Percentiles rank a stretch among this genome's conserved stretches.
Conservation (phyloP, 441 rosid species). For the Arabidopsis hybrid region DNA sequence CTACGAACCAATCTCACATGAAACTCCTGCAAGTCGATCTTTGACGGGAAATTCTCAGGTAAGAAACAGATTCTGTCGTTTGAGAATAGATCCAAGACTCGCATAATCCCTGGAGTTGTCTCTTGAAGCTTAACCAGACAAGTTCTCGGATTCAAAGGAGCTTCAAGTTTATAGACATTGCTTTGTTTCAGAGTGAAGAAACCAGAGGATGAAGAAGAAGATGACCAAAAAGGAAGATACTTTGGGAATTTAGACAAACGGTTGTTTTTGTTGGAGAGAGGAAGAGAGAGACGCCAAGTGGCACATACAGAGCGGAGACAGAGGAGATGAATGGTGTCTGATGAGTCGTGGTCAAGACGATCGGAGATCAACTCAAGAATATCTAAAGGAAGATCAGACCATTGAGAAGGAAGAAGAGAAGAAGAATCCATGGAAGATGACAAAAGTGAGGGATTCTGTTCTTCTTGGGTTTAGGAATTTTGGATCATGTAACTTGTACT, state of each 20-base stretch:
- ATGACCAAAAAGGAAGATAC: constrained; percentile 41
- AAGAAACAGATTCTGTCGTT: constrained; percentile 25
- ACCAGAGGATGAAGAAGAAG: constrained; percentile 28
- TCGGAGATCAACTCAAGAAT: constrained; percentile 34
- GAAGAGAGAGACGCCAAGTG: constrained; percentile 42
- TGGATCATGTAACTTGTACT: not conserved
- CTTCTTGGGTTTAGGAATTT: constrained; percentile 27
- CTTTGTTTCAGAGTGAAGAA: constrained; percentile 37
- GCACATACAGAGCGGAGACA: constrained; percentile 46
- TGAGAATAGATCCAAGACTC: constrained; percentile 43
- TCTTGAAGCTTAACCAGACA: constrained; percentile 45
- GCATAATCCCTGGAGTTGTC: constrained; percentile 40
- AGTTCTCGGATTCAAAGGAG: not conserved
- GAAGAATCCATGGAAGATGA: constrained; percentile 31
- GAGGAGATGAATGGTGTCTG: constrained; percentile 29
- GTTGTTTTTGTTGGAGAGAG: constrained; percentile 12
- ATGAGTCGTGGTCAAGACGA: constrained; percentile 11
- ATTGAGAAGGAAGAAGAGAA: constrained; percentile 27
- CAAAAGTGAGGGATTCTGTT: constrained; percentile 6
- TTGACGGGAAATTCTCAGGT: constrained; percentile 23
- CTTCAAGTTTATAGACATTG: constrained; percentile 29
- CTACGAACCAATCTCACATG: constrained; percentile 35
- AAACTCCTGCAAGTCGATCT: constrained; percentile 28
- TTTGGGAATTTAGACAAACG: constrained; percentile 20
- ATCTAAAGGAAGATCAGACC: constrained; percentile 44